Conservation (phyloP, 1,139 yeast genomes). For the Pichia sp. region DNA sequence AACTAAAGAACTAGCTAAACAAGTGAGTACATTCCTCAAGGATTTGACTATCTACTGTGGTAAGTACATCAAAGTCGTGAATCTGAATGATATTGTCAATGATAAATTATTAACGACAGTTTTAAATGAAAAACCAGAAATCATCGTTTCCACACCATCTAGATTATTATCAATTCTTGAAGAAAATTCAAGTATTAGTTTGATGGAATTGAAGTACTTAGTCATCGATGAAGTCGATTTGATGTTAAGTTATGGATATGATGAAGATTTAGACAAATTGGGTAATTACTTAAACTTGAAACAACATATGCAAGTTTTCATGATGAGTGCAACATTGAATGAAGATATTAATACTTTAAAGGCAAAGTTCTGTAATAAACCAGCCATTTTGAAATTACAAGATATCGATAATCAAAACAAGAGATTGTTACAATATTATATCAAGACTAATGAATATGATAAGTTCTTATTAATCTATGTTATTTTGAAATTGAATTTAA, state of each 20-base stretch:
- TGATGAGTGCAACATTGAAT: conserved; percentile 95
- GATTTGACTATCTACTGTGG: conserved; percentile 72
- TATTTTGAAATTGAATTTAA: conserved; percentile 81
- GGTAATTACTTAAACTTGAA: conserved; percentile 61
- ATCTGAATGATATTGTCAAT: conserved; percentile 65
- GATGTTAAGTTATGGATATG: conserved; percentile 85
- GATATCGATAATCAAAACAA: conserved; percentile 55
- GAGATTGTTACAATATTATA: conserved; percentile 80
- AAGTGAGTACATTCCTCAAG: conserved; percentile 70
- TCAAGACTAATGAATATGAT: conserved; percentile 84
- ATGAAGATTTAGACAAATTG: conserved; percentile 72
- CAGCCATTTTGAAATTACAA: conserved; percentile 80
- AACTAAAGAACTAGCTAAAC: conserved; percentile 93
- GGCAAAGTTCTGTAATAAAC: conserved; percentile 74
- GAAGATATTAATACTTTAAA: conserved; percentile 83
- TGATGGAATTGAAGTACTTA: conserved; percentile 59
- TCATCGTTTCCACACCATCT: conserved; percentile 87
- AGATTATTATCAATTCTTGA: conserved; percentile 63
- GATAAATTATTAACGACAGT: conserved; percentile 73
- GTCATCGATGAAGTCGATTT: conserved; percentile 97
- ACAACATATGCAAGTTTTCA: conserved; percentile 79
- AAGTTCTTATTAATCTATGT: conserved; percentile 90
- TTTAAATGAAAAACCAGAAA: conserved; percentile 71
- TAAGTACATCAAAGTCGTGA: conserved; percentile 61
- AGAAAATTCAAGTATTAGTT: conserved; percentile 44